These are phyloP conservation scores for Neurospora hispaniola DNA, from an alignment of 495 filamentous ascomycete genomes.

Conservation along the genomic window DNA sequence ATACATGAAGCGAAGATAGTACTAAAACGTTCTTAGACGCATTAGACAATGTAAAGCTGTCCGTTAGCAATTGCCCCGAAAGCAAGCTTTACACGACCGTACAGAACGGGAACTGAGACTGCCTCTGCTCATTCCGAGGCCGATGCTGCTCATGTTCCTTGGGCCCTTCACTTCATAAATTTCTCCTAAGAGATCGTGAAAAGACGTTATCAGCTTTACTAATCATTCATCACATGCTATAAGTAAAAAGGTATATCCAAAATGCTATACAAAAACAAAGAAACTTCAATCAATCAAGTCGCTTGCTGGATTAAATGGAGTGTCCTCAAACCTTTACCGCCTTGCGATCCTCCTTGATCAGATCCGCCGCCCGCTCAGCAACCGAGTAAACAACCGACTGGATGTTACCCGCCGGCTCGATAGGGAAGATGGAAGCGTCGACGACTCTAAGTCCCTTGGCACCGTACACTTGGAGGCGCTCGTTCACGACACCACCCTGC, in stretches of 20 bases:
- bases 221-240: neutral
- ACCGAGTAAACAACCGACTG: conserved; percentile 42
- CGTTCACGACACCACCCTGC: conserved; percentile 32
- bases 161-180: neutral
- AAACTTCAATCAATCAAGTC: neutral
- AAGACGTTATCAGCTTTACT: neutral
- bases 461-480: conserved; percentile 38
- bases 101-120: neutral
- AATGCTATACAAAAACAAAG: neutral
- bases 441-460: conserved; percentile 36
- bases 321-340: neutral
- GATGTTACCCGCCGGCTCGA: conserved; percentile 39
- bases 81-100: neutral
- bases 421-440: conserved; percentile 45
- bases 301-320: neutral
- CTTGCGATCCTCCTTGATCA: conserved; percentile 34
- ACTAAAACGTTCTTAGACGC: neutral
- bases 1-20: neutral
- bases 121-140: neutral
- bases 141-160: neutral
- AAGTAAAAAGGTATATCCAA: neutral
- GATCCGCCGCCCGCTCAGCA: conserved; percentile 44
- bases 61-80: neutral
- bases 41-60: neutral
- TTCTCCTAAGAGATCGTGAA: neutral